Evolutionary conservation across 768 basidiomycete genomes (phyloP), one percentile per base, ranked within the genome.

Genomic region (Mycena belliarum): DNA sequence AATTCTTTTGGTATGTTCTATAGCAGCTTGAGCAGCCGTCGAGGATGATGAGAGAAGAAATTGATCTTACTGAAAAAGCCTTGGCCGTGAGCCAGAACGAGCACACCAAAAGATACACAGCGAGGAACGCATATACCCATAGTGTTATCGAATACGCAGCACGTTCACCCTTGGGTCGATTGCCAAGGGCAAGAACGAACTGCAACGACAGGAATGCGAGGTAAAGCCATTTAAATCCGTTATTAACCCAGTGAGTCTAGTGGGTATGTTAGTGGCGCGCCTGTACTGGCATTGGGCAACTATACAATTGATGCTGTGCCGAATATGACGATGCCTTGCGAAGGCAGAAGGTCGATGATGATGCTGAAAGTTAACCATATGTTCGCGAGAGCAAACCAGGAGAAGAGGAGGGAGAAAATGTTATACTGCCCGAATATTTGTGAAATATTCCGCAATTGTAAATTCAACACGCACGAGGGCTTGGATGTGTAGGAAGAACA

Each of bases 401-500:
- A 87, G 77, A 98, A 95, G 64, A 95, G 65, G 57, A 98, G 78
- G 28, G 83, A 88, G 70, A 91, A 85, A 49, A 94, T 66, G 73
- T 94, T 95, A 72, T 94, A 95, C 90, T 93, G 53, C n/a, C n/a
- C n/a, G n/a, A n/a, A n/a, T n/a, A n/a, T n/a, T 11, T 3, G 14
- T 16, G 37, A 52, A 21, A 29, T 32, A 8, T 35, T 55, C 18
- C 46, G 28, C n/a, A 2, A 21, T 33, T 6, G 18, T n/a, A n/a
- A 12, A n/a, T 21, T 6, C 33, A 35, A 41, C 70, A 91, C 91
- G 60, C 70, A 93, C 93, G 52, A 98, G 57, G 40, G 87, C 95
- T 73, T 98, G 96, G 45, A 99, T 67, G 68, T 98, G 95, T 72
- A 99, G 86, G 79, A 98, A 94, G 78, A 98, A 89, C 90, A 98